These are phyloP conservation scores for Alternaria sp. DNA, from an alignment of 2,329 filamentous ascomycete genomes.

Conservation along the genomic window DNA sequence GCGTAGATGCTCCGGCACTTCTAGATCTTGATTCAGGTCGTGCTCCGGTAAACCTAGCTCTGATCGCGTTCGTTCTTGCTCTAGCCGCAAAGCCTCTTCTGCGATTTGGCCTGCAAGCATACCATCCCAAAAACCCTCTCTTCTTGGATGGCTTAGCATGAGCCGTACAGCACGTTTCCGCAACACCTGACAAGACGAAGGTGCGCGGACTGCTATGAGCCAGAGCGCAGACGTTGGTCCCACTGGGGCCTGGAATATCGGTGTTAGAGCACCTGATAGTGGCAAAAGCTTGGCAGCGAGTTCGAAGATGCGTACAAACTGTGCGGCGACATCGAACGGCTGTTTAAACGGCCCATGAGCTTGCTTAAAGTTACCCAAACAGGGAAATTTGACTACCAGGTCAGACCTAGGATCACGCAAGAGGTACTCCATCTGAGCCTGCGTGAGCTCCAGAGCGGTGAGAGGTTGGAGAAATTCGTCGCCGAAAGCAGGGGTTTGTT, in stretches of 20 bases:
- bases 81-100: conserved; percentile 34
- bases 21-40: conserved; percentile 15
- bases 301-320: conserved; percentile 29
- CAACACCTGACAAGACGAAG: conserved; percentile 26
- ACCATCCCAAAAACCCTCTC: conserved; percentile 66
- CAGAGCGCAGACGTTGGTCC: conserved; percentile 40
- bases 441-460: conserved; percentile 22
- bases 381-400: conserved; percentile 18
- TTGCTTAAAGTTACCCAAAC: conserved; percentile 15
- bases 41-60: conserved; percentile 11
- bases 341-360: conserved; percentile 22
- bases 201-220: conserved; percentile 34
- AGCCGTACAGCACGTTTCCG: conserved; percentile 38
- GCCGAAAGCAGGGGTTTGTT: conserved; percentile 1
- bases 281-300: conserved; percentile 23
- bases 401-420: conserved; percentile 24
- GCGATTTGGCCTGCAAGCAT: conserved; percentile 65
- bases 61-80: conserved; percentile 34
- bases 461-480: conserved; percentile 11
- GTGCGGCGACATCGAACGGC: conserved; percentile 26
- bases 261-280: conserved; percentile 18
- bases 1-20: conserved; percentile 34
- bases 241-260: conserved; percentile 39
- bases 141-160: conserved; percentile 38
- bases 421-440: conserved; percentile 24